Evolutionary conservation across 176 grass and related monocot species (phyloP).

Genomic region (Paspalum notatum): DNA sequence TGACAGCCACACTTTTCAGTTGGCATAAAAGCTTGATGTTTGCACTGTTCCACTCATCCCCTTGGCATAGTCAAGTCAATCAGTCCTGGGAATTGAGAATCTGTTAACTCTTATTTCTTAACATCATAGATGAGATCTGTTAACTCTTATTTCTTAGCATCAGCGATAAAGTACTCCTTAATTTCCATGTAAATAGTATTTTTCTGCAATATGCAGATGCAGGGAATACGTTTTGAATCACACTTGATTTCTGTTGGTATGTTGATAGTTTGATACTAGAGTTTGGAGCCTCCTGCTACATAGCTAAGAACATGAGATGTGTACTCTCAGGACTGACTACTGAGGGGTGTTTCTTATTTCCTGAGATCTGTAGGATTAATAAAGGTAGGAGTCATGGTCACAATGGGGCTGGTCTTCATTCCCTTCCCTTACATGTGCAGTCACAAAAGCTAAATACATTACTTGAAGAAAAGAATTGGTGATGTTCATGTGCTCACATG

Average conservation of each 20-base stretch:
- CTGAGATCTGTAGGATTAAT: constrained; percentile 41
- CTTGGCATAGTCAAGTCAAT: constrained; percentile 59
- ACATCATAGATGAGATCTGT: neutral
- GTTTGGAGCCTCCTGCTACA: constrained; percentile 16
- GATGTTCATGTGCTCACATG: constrained; percentile 74
- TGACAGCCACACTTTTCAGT: constrained; percentile 55
- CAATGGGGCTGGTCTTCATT: constrained; percentile 41
- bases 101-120: constrained; percentile 23
- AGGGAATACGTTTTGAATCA: neutral
- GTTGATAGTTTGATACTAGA: neutral
- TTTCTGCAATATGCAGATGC: neutral
- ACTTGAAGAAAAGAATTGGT: constrained; percentile 44
- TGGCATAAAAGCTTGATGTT: constrained; percentile 48
- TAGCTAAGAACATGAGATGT: neutral
- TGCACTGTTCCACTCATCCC: constrained; percentile 46
- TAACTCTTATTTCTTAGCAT: constrained; percentile 23
- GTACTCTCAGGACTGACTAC: constrained; percentile 6
- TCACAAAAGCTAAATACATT: constrained; percentile 47
- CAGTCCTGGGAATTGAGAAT: constrained; percentile 13
- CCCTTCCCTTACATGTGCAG: constrained; percentile 50
- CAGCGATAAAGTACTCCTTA: constrained; percentile 14
- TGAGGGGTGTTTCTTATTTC: constrained; percentile 14
- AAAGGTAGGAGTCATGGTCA: constrained; percentile 20
- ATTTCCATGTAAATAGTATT: constrained; percentile 17
- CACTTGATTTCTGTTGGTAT: neutral